Percentiles rank a stretch among this genome's conserved stretches.
Conservation (phyloP, 257 asterid genomes). For the Nicotiana undulata region DNA sequence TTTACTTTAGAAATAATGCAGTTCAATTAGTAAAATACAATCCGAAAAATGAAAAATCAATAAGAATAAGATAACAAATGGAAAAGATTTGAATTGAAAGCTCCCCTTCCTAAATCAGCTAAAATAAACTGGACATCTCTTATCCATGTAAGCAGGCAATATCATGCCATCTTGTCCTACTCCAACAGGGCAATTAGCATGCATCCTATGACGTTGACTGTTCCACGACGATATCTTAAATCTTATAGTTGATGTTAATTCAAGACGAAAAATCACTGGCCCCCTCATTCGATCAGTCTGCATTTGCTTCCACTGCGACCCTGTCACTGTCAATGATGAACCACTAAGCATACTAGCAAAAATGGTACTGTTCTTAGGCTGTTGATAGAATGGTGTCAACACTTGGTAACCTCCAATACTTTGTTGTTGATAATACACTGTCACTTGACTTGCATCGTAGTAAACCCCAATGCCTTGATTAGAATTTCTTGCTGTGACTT, state of each 20-base stretch:
- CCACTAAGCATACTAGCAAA: conserved; percentile 46
- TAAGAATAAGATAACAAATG: background rate
- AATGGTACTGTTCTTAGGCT: conserved; percentile 60
- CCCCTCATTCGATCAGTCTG: conserved; percentile 39
- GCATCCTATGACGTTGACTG: conserved; percentile 60
- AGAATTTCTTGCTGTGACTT: conserved; percentile 58
- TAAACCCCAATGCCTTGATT: conserved; percentile 59
- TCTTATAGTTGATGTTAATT: conserved; percentile 48
- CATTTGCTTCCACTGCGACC: conserved; percentile 42
- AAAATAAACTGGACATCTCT: conserved; percentile 74
- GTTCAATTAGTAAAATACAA: background rate
- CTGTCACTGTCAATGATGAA: conserved; percentile 29
- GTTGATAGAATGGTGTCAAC: conserved; percentile 48
- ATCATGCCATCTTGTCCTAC: conserved; percentile 75
- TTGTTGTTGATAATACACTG: conserved; percentile 37
- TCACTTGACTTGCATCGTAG: conserved; percentile 42
- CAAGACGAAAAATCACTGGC: conserved; percentile 45
- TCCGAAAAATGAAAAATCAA: background rate
- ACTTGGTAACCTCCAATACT: conserved; percentile 32
- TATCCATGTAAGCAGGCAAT: conserved; percentile 32
- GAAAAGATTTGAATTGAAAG: background rate
- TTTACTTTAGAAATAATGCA: background rate
- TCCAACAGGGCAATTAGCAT: conserved; percentile 62
- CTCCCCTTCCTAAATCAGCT: conserved; percentile 12
- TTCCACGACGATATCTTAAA: conserved; percentile 72